phyloP scores from a whole-genome alignment of 1,139 yeast species.

The Kodamaea alishanica region DNA sequence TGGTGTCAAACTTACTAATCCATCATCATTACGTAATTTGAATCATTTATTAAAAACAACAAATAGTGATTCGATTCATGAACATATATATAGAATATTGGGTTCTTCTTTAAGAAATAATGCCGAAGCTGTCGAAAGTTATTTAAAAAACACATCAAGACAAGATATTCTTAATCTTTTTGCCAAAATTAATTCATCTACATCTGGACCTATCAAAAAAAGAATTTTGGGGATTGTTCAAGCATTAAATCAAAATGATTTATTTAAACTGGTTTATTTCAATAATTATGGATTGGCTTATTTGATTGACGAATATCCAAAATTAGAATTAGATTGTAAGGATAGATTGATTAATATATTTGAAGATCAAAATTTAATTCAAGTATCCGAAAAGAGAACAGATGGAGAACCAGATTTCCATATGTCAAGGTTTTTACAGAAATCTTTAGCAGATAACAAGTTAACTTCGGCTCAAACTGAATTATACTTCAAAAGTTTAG shows the following conservation, averaged over 20 bases:
- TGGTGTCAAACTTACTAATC: conserved; percentile 43
- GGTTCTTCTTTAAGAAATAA: conserved; percentile 68
- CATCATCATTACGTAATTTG: conserved; percentile 19
- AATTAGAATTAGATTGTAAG: conserved; percentile 27
- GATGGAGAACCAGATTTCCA: conserved; percentile 21
- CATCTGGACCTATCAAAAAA: conserved; percentile 38
- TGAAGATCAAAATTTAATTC: conserved; percentile 31
- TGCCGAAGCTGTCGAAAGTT: conserved; percentile 52
- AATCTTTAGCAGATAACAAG: conserved; percentile 19
- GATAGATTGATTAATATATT: conserved; percentile 38
- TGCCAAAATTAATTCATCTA: conserved; percentile 9
- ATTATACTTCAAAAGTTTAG: conserved; percentile 41
- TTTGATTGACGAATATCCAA: conserved; percentile 28
- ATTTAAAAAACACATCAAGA: conserved; percentile 12
- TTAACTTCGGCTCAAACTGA: conserved; percentile 39
- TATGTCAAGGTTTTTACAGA: conserved; percentile 32
- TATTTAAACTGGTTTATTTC: conserved; percentile 28
- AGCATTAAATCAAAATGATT: conserved; percentile 33
- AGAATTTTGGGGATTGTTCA: conserved; percentile 49
- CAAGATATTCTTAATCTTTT: conserved; percentile 14
- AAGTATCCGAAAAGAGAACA: conserved; percentile 20
- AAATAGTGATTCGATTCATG: conserved; percentile 26
- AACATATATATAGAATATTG: conserved; percentile 48
- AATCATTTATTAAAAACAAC: conserved; percentile 12
- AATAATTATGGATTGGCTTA: conserved; percentile 22